Percentiles rank a stretch among this genome's conserved stretches.
Conservation (phyloP, 2,329 filamentous ascomycete genomes). For the Paecilomyces variotii region DNA sequence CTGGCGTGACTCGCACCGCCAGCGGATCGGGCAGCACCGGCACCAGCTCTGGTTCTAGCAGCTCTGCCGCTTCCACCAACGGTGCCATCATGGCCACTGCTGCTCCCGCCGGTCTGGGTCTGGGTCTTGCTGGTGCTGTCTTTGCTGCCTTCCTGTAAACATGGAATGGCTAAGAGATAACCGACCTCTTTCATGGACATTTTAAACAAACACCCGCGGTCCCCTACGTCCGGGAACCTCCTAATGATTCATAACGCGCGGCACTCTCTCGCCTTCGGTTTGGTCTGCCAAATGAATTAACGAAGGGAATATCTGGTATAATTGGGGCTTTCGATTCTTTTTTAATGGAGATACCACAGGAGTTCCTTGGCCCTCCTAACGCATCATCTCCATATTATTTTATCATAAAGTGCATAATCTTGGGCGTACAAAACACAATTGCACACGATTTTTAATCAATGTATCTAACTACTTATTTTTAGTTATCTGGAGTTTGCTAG, state of each 20-base stretch:
- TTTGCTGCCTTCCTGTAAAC: conserved; percentile 37
- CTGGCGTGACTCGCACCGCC: conserved; percentile 11
- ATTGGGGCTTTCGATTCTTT: neutral
- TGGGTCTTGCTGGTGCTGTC: conserved; percentile 34
- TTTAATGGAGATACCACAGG: neutral
- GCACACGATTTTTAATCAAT: neutral
- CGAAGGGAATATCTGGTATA: neutral
- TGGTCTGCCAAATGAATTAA: neutral
- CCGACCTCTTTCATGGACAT: neutral
- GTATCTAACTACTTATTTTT: neutral
- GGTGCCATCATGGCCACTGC: conserved; percentile 29
- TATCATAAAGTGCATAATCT: neutral
- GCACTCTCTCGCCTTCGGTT: neutral
- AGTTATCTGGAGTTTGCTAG: neutral
- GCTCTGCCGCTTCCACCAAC: conserved; percentile 14
- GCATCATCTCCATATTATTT: neutral
- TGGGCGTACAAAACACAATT: neutral
- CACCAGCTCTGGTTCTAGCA: conserved; percentile 11
- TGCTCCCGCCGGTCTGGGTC: conserved; percentile 25
- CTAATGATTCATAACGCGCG: neutral
- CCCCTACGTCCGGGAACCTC: neutral
- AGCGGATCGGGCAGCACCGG: conserved; percentile 16
- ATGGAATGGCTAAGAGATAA: neutral
- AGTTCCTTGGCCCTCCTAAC: neutral
- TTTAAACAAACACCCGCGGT: neutral